Evolutionary conservation across 164 flowering plant species (phyloP).

Genomic region (Euptelea pleiosperma): DNA sequence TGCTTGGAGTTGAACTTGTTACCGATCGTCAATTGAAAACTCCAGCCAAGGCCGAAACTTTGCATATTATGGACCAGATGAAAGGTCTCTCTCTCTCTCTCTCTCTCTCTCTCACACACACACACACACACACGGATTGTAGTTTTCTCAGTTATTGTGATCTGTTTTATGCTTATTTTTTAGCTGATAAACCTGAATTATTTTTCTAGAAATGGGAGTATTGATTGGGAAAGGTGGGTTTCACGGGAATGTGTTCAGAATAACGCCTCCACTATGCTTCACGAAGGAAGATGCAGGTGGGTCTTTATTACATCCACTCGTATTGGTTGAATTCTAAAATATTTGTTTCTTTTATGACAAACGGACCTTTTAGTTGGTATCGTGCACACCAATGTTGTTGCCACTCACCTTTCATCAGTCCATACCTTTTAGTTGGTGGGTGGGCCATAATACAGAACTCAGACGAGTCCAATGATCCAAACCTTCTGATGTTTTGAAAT

Average conservation of each 20-base stretch:
- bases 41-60: constrained; percentile 77
- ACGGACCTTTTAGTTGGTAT: no score
- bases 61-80: constrained; percentile 86
- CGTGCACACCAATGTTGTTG: no score
- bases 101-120: no score
- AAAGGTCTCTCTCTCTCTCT: constrained; percentile 55
- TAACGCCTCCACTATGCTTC: constrained; percentile 96
- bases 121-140: no score
- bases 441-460: no score
- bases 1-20: constrained; percentile 93
- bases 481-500: no score
- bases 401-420: no score
- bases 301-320: constrained; percentile 4
- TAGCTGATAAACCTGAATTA: background rate
- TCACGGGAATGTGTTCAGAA: constrained; percentile 84
- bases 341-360: no score
- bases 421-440: no score
- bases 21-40: constrained; percentile 74
- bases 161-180: background rate
- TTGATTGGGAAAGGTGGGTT: constrained; percentile 89
- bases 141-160: no score
- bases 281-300: constrained; percentile 87
- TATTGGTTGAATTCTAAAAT: no score
- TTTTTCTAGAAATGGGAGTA: constrained; percentile 67
- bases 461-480: no score